These are phyloP conservation scores for Silene conica DNA, from an alignment of 148 eudicot genomes.

Conservation along the genomic window DNA sequence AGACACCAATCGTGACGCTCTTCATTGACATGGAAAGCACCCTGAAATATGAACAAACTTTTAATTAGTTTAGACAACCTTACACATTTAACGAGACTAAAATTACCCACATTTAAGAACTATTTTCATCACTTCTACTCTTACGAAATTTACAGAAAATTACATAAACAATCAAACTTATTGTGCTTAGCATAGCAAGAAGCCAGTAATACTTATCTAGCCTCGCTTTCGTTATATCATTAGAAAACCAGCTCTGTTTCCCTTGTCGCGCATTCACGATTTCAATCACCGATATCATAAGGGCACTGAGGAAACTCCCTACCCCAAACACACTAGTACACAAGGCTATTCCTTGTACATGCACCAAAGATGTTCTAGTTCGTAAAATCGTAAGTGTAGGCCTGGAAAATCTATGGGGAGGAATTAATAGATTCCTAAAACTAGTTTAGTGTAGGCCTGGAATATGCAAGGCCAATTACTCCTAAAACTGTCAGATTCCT, in stretches of 20 bases:
- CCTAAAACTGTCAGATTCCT: no score
- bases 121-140: conserved; percentile 31
- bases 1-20: no score
- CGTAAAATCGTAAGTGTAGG: no score
- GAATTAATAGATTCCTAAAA: no score
- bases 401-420: no score
- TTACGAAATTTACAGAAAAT: conserved; percentile 47
- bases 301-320: conserved; percentile 73
- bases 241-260: conserved; percentile 64
- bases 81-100: no score
- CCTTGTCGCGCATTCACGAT: conserved; percentile 33
- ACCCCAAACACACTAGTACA: conserved; percentile 79
- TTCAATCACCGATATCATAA: conserved; percentile 54
- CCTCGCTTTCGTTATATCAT: conserved; percentile 67
- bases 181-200: conserved; percentile 44
- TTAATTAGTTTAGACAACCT: no score
- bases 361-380: no score
- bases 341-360: conserved; percentile 80
- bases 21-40: no score
- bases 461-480: no score
- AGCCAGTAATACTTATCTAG: conserved; percentile 90
- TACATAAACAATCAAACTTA: conserved; percentile 51
- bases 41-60: no score
- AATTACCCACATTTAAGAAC: conserved; percentile 10
- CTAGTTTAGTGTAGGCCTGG: no score